These are phyloP conservation scores for Chlorella vulgaris DNA, from an alignment of 139 green algal genomes.

Conservation along the genomic window DNA sequence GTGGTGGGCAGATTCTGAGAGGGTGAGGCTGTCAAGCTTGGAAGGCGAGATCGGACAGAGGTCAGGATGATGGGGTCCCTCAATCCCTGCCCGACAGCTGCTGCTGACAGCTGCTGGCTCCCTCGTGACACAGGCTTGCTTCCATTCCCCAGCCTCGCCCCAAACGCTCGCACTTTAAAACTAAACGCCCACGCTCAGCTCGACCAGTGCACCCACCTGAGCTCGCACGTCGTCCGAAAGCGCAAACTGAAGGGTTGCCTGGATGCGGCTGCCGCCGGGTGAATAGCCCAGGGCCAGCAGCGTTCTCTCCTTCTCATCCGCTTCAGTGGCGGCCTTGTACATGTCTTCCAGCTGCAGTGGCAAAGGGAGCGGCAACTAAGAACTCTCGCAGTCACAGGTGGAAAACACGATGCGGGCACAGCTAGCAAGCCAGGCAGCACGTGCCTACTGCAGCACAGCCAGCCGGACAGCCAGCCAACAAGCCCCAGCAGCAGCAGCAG, in stretches of 20 bases:
- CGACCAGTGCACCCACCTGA: conserved; percentile 31
- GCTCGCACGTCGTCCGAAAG: conserved; percentile 35
- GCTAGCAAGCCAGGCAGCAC: too few species aligned
- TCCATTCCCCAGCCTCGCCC: neutral
- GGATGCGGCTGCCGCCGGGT: neutral
- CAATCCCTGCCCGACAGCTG: too few species aligned
- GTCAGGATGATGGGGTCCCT: too few species aligned
- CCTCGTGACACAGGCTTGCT: too few species aligned
- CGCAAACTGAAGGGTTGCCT: conserved; percentile 32
- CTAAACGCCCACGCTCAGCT: too few species aligned
- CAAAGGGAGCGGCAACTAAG: neutral
- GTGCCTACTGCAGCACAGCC: neutral
- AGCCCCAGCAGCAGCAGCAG: too few species aligned
- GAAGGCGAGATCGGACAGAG: too few species aligned
- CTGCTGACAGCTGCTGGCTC: too few species aligned
- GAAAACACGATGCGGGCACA: too few species aligned
- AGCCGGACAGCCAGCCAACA: too few species aligned
- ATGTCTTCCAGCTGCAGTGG: conserved; percentile 1
- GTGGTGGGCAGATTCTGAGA: too few species aligned
- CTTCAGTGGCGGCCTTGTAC: conserved; percentile 24
- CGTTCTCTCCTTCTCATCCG: conserved; percentile 46
- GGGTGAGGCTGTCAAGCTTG: neutral
- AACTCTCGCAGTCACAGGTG: too few species aligned
- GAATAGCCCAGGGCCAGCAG: conserved; percentile 49
- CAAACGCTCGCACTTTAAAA: neutral